These are phyloP conservation scores for Tolypocladium tropicale DNA, from an alignment of 2,329 filamentous ascomycete genomes.

Conservation along the genomic window DNA sequence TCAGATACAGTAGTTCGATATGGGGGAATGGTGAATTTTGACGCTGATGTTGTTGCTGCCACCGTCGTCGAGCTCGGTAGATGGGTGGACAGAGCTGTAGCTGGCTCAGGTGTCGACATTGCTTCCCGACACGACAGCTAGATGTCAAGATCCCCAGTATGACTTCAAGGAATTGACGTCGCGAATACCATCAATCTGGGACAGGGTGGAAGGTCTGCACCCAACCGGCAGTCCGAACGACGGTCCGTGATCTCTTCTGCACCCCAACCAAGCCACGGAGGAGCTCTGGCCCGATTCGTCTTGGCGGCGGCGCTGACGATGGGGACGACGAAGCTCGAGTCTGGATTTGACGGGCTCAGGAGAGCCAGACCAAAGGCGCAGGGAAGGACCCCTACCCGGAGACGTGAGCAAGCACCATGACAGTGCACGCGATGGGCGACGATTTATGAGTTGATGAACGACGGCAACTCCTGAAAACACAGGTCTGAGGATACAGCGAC, in stretches of 20 bases:
- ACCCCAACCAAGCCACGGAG: background rate
- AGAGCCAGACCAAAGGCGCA: background rate
- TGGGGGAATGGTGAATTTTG: conserved; percentile 2
- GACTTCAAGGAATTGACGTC: background rate
- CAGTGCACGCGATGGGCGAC: background rate
- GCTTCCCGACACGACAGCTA: background rate
- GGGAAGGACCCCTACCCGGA: background rate
- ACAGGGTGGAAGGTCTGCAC: background rate
- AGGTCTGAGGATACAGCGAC: background rate
- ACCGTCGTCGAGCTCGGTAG: conserved; percentile 2
- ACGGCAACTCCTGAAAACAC: background rate
- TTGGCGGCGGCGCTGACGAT: too few species aligned
- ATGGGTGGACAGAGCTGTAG: background rate
- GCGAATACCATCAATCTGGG: background rate
- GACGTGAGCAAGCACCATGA: background rate
- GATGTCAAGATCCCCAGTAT: background rate
- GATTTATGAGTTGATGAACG: background rate
- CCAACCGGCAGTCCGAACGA: background rate
- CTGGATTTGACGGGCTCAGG: background rate
- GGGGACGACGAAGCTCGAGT: background rate
- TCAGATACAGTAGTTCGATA: background rate
- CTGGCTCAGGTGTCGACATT: conserved; percentile 5
- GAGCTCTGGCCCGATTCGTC: background rate
- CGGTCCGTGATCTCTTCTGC: background rate
- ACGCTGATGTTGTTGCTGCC: conserved; percentile 3